Conservation (phyloP, 805 yeast genomes). For the Suhomyces sp. region DNA sequence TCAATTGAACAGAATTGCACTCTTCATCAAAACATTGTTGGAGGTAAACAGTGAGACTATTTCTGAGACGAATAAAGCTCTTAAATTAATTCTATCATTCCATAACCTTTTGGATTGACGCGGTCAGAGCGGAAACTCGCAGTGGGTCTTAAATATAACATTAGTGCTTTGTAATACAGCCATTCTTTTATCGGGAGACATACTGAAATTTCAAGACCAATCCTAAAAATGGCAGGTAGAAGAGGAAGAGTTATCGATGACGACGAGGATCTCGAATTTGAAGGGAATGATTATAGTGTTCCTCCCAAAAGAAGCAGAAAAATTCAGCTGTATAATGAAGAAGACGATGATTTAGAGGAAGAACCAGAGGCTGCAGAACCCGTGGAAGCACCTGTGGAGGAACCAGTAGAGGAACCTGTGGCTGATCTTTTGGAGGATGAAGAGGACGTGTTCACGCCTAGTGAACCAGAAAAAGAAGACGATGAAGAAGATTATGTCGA, state of each 20-base stretch:
- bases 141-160: too few species aligned
- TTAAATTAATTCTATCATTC: too few species aligned
- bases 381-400: constrained; percentile 5
- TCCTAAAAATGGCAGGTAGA: constrained; percentile 10
- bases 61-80: background rate
- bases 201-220: background rate
- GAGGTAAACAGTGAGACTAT: background rate
- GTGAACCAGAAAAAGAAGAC: constrained; percentile 12
- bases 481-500: constrained; percentile 15
- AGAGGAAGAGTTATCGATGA: constrained; percentile 12
- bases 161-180: background rate
- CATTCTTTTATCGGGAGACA: background rate
- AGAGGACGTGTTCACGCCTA: constrained; percentile 1
- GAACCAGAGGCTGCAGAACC: background rate
- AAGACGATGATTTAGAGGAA: constrained; percentile 14
- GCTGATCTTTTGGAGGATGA: constrained; percentile 4
- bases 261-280: constrained; percentile 21
- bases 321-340: constrained; percentile 16
- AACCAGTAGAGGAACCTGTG: constrained; percentile 4
- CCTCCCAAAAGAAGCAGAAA: constrained; percentile 15
- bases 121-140: background rate
- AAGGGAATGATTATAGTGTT: constrained; percentile 9
- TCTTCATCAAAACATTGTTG: background rate
- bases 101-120: too few species aligned
- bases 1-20: background rate